Percentiles rank a stretch among this genome's conserved stretches.
Evolutionary conservation across 257 asterid genomes (phyloP).

Genomic region (Agastache rugosa): DNA sequence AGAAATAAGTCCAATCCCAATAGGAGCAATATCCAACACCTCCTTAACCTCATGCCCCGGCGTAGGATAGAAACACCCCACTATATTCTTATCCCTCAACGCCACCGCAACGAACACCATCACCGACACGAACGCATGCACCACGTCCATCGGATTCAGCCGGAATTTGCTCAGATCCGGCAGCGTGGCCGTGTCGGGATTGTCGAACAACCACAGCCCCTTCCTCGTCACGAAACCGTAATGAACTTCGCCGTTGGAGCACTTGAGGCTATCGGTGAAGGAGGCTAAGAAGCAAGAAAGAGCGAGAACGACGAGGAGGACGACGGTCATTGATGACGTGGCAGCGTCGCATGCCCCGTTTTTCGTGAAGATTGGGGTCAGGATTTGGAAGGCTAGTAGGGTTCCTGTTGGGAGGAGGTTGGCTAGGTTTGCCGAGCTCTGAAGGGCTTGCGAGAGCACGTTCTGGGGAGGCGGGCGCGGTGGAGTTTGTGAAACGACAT

Average conservation of each 20-base stretch:
- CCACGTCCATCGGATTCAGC: slow-evolving; percentile 54
- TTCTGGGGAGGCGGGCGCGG: slow-evolving; percentile 43
- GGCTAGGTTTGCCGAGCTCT: slow-evolving; percentile 70
- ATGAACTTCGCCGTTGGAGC: slow-evolving; percentile 52
- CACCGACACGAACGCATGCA: slow-evolving; percentile 63
- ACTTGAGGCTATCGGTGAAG: slow-evolving; percentile 63
- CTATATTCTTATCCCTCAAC: slow-evolving; percentile 67
- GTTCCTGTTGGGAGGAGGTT: slow-evolving; percentile 89
- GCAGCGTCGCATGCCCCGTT: slow-evolving; percentile 58
- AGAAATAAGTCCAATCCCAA: slow-evolving; percentile 63
- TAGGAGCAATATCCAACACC: slow-evolving; percentile 62
- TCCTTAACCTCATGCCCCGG: slow-evolving; percentile 54
- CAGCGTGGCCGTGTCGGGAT: slow-evolving; percentile 33
- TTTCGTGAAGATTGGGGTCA: slow-evolving; percentile 69
- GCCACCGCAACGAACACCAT: slow-evolving; percentile 70
- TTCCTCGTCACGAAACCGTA: slow-evolving; percentile 61
- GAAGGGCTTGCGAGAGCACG: slow-evolving; percentile 50
- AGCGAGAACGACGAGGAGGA: slow-evolving; percentile 53
- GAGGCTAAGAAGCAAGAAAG: slow-evolving; percentile 69
- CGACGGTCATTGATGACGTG: slow-evolving; percentile 48
- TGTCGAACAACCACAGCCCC: slow-evolving; percentile 72
- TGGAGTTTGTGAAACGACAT: background rate
- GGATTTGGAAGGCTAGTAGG: slow-evolving; percentile 72
- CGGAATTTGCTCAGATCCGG: slow-evolving; percentile 55
- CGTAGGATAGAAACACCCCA: slow-evolving; percentile 65